phyloP scores from a whole-genome alignment of 148 eudicot species.

The Persicaria maculosa region DNA sequence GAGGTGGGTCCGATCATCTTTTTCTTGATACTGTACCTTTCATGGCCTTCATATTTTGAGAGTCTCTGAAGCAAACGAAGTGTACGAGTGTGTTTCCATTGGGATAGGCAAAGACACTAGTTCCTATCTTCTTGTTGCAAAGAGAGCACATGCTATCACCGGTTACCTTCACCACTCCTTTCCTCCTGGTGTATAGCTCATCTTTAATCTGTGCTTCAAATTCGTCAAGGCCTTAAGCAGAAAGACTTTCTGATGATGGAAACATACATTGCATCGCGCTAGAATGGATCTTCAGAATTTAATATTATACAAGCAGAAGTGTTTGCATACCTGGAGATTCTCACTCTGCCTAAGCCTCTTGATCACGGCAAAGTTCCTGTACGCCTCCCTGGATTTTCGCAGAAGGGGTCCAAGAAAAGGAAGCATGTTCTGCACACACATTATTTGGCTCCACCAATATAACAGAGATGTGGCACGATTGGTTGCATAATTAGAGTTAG shows the following conservation, averaged over 20 bases:
- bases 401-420: conserved; percentile 92
- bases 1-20: conserved; percentile 19
- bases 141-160: conserved; percentile 86
- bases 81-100: conserved; percentile 88
- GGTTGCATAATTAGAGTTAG: not conserved
- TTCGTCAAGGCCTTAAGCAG: not conserved
- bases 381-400: conserved; percentile 86
- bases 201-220: conserved; percentile 63
- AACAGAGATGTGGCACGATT: too few relatives aligned
- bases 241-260: too few relatives aligned
- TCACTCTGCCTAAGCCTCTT: conserved; percentile 86
- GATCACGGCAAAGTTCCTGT: conserved; percentile 79
- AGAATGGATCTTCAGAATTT: too few relatives aligned
- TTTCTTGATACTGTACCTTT: conserved; percentile 52
- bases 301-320: too few relatives aligned
- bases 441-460: not conserved
- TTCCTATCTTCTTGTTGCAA: conserved; percentile 93
- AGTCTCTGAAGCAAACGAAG: conserved; percentile 92
- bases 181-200: conserved; percentile 72
- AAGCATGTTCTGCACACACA: conserved; percentile 60
- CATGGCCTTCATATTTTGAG: conserved; percentile 87
- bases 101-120: conserved; percentile 98
- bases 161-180: conserved; percentile 69
- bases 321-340: conserved; percentile 70
- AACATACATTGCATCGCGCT: too few relatives aligned